Evolutionary conservation across 164 flowering plant species (phyloP).

Genomic region (Hamamelis virginiana): DNA sequence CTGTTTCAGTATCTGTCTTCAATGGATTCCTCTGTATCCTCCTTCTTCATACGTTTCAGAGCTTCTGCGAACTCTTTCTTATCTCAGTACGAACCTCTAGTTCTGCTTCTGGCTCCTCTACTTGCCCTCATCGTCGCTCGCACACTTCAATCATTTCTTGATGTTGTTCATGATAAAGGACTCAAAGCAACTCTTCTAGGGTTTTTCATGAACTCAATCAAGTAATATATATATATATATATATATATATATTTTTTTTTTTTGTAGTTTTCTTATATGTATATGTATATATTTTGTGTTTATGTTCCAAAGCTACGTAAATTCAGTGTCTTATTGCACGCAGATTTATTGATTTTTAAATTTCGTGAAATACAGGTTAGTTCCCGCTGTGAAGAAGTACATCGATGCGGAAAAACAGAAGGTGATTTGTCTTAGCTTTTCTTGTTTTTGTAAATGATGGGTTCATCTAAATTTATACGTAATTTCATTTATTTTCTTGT

Average conservation of each 20-base stretch:
- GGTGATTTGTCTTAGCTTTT: conserved; percentile 30
- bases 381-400: conserved; percentile 68
- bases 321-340: too few relatives aligned
- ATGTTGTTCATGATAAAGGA: conserved; percentile 56
- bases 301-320: too few relatives aligned
- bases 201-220: conserved; percentile 48
- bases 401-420: conserved; percentile 87
- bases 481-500: too few relatives aligned
- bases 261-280: too few relatives aligned
- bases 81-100: conserved; percentile 73
- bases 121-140: conserved; percentile 56
- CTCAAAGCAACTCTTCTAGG: conserved; percentile 47
- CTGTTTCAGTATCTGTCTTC: not conserved
- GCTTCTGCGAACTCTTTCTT: conserved; percentile 61
- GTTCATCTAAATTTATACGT: too few relatives aligned
- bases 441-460: not conserved
- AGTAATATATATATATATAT: conserved; percentile 34
- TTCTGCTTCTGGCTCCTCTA: conserved; percentile 54
- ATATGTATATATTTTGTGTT: too few relatives aligned
- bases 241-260: too few relatives aligned
- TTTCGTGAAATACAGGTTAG: conserved; percentile 40
- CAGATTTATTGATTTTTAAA: conserved; percentile 1
- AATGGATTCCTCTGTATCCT: conserved; percentile 28
- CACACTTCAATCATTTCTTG: conserved; percentile 39
- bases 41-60: conserved; percentile 28